phyloP scores from a whole-genome alignment of 2,329 filamentous ascomycete genomes.

The Colletotrichum endophyticum region DNA sequence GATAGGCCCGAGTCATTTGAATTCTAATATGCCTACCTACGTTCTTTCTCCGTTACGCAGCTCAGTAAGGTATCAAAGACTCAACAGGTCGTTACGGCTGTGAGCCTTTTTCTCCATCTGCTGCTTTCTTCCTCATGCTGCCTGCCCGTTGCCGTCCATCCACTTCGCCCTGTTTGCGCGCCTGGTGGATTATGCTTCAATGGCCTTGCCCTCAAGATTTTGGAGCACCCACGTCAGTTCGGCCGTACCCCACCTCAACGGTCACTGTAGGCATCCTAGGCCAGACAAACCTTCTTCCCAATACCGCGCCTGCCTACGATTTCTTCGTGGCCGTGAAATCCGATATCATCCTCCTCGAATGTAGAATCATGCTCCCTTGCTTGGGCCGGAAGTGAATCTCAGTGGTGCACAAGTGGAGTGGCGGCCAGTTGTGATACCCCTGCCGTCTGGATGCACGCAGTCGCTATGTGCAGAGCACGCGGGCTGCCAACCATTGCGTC shows the following conservation, averaged over 20 bases:
- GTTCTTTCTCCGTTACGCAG: background rate
- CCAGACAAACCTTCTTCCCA: background rate
- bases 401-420: background rate
- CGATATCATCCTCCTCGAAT: background rate
- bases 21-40: conserved; percentile 13
- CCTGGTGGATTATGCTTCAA: background rate
- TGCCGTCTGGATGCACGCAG: background rate
- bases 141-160: background rate
- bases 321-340: background rate
- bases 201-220: background rate
- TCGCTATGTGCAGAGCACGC: background rate
- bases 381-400: background rate
- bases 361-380: background rate
- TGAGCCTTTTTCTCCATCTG: background rate
- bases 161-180: background rate
- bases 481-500: background rate
- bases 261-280: conserved; percentile 2
- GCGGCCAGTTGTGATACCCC: background rate
- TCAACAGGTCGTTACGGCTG: background rate
- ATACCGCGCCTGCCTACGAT: background rate
- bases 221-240: conserved; percentile 4
- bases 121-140: background rate
- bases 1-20: conserved; percentile 24
- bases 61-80: background rate
- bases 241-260: conserved; percentile 9